Percentiles rank a stretch among this genome's conserved stretches.
Conservation (phyloP, 2,329 filamentous ascomycete species). For the Calonectria henricotiae region DNA sequence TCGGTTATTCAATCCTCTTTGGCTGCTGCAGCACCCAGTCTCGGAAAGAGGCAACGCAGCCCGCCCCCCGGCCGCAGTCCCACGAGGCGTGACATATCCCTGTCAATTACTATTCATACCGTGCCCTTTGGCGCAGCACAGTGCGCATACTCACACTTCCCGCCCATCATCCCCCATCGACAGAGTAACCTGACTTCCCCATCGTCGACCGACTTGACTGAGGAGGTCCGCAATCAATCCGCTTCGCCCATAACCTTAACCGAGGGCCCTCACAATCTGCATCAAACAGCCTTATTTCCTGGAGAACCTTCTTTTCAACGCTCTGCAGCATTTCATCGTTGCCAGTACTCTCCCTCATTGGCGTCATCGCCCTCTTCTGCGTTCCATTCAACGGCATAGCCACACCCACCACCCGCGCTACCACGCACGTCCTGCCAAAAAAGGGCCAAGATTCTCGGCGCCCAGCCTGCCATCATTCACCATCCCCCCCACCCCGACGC, state of each 20-base stretch:
- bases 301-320: not conserved
- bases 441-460: slow-evolving; percentile 37
- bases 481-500: slow-evolving; percentile 35
- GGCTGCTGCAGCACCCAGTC: slow-evolving; percentile 8
- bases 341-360: slow-evolving; percentile 5
- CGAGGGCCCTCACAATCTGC: slow-evolving; percentile 1
- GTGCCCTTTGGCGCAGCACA: slow-evolving; percentile 24
- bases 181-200: slow-evolving; percentile 33
- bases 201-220: slow-evolving; percentile 29
- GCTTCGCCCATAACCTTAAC: slow-evolving; percentile 14
- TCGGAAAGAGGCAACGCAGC: not conserved
- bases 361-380: not conserved
- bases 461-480: slow-evolving; percentile 38
- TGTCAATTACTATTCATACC: slow-evolving; percentile 13
- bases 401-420: slow-evolving; percentile 20
- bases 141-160: slow-evolving; percentile 20
- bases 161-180: slow-evolving; percentile 22
- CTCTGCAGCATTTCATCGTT: slow-evolving; percentile 5
- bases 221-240: slow-evolving; percentile 20
- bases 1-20: slow-evolving; percentile 6
- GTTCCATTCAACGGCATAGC: slow-evolving; percentile 21
- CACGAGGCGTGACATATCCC: slow-evolving; percentile 32
- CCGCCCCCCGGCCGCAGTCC: slow-evolving; percentile 16
- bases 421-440: slow-evolving; percentile 24
- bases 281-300: slow-evolving; percentile 2